These are phyloP conservation scores for Ophiostoma triangulosporum DNA, from an alignment of 2,329 filamentous ascomycete species.

Conservation along the genomic window DNA sequence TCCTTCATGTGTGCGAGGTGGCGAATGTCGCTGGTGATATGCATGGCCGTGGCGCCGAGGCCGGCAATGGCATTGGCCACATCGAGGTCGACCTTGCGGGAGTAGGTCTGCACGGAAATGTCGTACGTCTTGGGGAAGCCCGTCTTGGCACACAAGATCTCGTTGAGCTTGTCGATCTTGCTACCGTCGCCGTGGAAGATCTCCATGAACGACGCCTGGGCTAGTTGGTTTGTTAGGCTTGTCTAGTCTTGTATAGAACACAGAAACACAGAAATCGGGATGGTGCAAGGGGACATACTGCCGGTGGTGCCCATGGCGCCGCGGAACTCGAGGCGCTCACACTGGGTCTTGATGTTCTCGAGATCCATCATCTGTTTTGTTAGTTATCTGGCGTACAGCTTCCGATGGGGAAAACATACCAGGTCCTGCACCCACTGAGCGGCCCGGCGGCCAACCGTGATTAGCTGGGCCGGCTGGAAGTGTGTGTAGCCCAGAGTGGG, in stretches of 20 bases:
- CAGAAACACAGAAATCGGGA: not conserved
- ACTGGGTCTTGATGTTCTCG: slow-evolving; percentile 54
- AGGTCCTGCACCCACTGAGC: slow-evolving; percentile 64
- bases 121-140: slow-evolving; percentile 40
- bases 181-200: slow-evolving; percentile 33
- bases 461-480: slow-evolving; percentile 46
- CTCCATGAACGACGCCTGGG: slow-evolving; percentile 30
- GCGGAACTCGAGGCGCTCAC: slow-evolving; percentile 58
- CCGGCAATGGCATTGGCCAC: slow-evolving; percentile 70
- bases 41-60: slow-evolving; percentile 65
- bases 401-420: slow-evolving; percentile 23
- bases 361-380: slow-evolving; percentile 42
- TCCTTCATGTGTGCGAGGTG: slow-evolving; percentile 46
- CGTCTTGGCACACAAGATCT: slow-evolving; percentile 39
- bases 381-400: not conserved
- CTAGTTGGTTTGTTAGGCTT: slow-evolving; percentile 20
- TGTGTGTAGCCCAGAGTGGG: slow-evolving; percentile 39
- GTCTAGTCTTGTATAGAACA: not conserved
- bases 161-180: slow-evolving; percentile 42
- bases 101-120: slow-evolving; percentile 50
- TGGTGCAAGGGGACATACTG: not conserved
- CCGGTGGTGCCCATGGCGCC: slow-evolving; percentile 37
- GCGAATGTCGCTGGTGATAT: slow-evolving; percentile 57
- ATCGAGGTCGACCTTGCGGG: slow-evolving; percentile 65
- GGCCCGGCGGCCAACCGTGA: slow-evolving; percentile 53